A percentile compares a stretch with the other conserved stretches of the same genome.
Evolutionary conservation across 2,329 filamentous ascomycete species (phyloP).

Genomic region (Clonostachys byssicola): DNA sequence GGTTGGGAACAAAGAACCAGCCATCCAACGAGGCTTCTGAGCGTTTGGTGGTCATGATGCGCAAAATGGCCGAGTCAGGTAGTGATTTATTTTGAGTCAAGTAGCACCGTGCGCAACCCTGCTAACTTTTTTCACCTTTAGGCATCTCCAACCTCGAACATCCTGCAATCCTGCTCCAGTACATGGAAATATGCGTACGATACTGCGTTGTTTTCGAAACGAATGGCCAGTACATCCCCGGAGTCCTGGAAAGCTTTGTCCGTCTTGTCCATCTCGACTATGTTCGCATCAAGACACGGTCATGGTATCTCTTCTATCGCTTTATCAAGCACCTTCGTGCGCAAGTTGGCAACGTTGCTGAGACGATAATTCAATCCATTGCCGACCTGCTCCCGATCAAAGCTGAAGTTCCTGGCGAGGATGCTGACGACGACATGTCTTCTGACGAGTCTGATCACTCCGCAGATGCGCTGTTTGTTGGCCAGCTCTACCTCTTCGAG

Average conservation of each 20-base stretch:
- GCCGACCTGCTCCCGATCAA: constrained; percentile 85
- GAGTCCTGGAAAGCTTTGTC: constrained; percentile 88
- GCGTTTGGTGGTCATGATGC: constrained; percentile 86
- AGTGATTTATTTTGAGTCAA: constrained; percentile 22
- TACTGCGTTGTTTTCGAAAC: constrained; percentile 92
- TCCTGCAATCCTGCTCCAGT: constrained; percentile 88
- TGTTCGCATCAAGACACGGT: constrained; percentile 80
- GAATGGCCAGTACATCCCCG: constrained; percentile 75
- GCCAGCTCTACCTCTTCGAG: constrained; percentile 91
- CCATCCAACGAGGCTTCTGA: constrained; percentile 77
- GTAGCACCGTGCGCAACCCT: background rate
- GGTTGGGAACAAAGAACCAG: constrained; percentile 80
- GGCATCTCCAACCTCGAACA: constrained; percentile 83
- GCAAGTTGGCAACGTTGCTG: constrained; percentile 83
- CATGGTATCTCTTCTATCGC: constrained; percentile 95
- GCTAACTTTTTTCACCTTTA: constrained; percentile 22
- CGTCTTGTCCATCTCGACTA: constrained; percentile 84
- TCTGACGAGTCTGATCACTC: constrained; percentile 89
- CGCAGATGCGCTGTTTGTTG: constrained; percentile 85
- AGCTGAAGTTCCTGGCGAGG: constrained; percentile 75
- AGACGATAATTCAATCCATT: constrained; percentile 87
- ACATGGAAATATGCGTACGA: constrained; percentile 97
- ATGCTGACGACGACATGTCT: constrained; percentile 86
- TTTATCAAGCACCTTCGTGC: constrained; percentile 83
- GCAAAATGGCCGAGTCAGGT: constrained; percentile 91